These are phyloP conservation scores for Candida stauntonica DNA, from an alignment of 805 yeast genomes.

Conservation along the genomic window DNA sequence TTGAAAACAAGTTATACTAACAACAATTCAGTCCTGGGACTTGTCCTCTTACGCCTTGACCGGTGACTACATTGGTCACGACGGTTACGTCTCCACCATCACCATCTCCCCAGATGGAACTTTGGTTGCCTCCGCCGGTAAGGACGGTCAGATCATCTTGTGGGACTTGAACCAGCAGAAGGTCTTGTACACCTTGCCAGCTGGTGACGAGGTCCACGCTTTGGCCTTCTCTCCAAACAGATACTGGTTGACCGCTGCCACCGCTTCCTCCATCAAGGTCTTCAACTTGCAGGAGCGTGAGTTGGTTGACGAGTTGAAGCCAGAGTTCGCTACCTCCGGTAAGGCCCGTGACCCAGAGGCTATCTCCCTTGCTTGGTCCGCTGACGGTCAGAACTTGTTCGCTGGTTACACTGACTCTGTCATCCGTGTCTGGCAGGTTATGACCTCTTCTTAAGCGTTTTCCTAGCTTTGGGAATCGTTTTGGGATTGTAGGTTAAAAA, in stretches of 20 bases:
- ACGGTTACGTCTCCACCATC: slow-evolving; percentile 95
- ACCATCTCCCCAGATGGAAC: slow-evolving; percentile 99
- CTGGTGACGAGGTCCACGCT: slow-evolving; percentile 96
- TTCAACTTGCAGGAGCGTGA: slow-evolving; percentile 94
- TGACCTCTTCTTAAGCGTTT: slow-evolving; percentile 56
- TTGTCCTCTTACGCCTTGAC: slow-evolving; percentile 74
- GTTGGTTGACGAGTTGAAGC: slow-evolving; percentile 95
- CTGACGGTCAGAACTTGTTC: slow-evolving; percentile 98
- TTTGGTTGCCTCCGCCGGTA: slow-evolving; percentile 98
- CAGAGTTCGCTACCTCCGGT: slow-evolving; percentile 86
- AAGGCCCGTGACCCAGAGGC: slow-evolving; percentile 97
- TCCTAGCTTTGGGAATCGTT: not conserved
- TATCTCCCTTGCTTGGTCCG: slow-evolving; percentile 98
- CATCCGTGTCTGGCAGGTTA: slow-evolving; percentile 99
- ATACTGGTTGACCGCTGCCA: slow-evolving; percentile 99
- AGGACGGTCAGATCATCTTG: slow-evolving; percentile 97
- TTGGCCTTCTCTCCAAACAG: slow-evolving; percentile 99
- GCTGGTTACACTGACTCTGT: slow-evolving; percentile 99
- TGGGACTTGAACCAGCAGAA: slow-evolving; percentile 91
- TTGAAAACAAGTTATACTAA: slow-evolving; percentile 36
- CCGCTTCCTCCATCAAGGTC: slow-evolving; percentile 96
- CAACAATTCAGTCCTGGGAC: slow-evolving; percentile 82
- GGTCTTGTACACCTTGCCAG: slow-evolving; percentile 88
- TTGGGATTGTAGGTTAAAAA: not conserved
- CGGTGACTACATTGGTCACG: slow-evolving; percentile 99